Percentiles rank a stretch among this genome's conserved stretches.
Evolutionary conservation across 768 basidiomycete genomes (phyloP).

Genomic region (Pleurotus platypus): DNA sequence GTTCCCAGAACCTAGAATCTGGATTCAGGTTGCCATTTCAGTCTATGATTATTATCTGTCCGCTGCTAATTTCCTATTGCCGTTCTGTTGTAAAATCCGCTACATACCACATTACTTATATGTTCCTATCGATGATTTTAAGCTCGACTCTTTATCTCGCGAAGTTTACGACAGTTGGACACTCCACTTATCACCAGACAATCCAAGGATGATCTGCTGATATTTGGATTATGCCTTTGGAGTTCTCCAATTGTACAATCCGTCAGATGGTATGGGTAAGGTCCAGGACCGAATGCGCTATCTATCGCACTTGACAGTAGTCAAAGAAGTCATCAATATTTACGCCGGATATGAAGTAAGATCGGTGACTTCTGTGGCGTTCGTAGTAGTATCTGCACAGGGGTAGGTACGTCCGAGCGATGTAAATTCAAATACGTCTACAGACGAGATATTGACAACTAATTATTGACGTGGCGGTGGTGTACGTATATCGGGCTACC

Average conservation of each 20-base stretch:
- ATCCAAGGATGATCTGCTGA: slow-evolving; percentile 3
- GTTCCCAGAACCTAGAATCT: neutral
- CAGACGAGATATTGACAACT: too few relatives aligned
- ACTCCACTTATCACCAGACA: neutral
- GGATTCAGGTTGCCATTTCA: neutral
- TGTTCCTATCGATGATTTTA: slow-evolving; percentile 3
- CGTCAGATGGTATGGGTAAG: neutral
- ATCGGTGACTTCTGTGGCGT: neutral
- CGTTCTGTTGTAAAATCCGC: slow-evolving; percentile 5
- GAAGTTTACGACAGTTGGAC: neutral
- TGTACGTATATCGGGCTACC: too few relatives aligned
- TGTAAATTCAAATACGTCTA: neutral
- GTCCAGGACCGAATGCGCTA: slow-evolving; percentile 1
- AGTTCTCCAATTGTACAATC: neutral
- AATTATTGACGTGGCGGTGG: too few relatives aligned
- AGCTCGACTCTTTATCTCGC: neutral
- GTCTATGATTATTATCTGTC: slow-evolving; percentile 1
- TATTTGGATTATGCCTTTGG: neutral
- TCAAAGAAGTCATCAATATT: neutral
- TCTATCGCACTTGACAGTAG: neutral
- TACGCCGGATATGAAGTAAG: neutral
- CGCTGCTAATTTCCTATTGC: slow-evolving; percentile 3
- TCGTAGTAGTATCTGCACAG: neutral
- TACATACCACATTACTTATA: neutral
- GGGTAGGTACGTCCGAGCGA: too few relatives aligned